Evolutionary conservation across 495 filamentous ascomycete genomes (phyloP), one percentile per base, ranked within the genome.

Genomic region (Talaromyces proteolyticus): DNA sequence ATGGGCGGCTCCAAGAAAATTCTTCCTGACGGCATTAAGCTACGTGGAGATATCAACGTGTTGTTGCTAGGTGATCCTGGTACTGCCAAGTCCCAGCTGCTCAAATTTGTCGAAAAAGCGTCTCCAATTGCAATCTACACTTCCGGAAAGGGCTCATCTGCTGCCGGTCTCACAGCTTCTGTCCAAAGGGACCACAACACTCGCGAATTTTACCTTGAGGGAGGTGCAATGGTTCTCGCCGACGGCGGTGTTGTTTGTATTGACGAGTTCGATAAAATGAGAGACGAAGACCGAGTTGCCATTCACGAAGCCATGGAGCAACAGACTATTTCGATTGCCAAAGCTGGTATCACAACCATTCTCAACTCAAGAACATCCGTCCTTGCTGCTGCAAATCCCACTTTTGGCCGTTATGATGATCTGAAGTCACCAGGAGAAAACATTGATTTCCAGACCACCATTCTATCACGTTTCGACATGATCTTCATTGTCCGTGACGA

Each of bases 221-320:
- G 94, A 47, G 94, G 94, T 65, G 94, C 94, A 25, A 97, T 99
- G 94, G 94, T 99, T 26, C 81, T 99, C 21, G 94, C 94, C 2
- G 94, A 99, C 57, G 91, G 91, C 11, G 94, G 94, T 59, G 94
- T 97, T 6, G 94, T 97, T 18, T 99, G 94, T 71, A 99, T 99
- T 66, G 94, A 99, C 63, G 94, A 99, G 67, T 99, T 99, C 65
- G 94, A 99, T 72, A 99, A 99, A 74, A 99, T 99, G 94, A 80
- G 94, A 51, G 94, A 99, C 66, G 94, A 99, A 66, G 94, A 99
- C 56, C 82, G 94, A 55, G 94, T 99, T 18, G 94, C 94, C 7
- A 99, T 99, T 66, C 94, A 99, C 76, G 94, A 99, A 79, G 94
- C 94, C 51, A 99, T 99, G 94, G 94, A 99, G 61, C 94, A 99